Percentiles rank a stretch among this genome's conserved stretches.
These are phyloP conservation scores for Phytophthora fragariaefolia DNA, from an alignment of 352 stramenopile species.

Conservation along the genomic window DNA sequence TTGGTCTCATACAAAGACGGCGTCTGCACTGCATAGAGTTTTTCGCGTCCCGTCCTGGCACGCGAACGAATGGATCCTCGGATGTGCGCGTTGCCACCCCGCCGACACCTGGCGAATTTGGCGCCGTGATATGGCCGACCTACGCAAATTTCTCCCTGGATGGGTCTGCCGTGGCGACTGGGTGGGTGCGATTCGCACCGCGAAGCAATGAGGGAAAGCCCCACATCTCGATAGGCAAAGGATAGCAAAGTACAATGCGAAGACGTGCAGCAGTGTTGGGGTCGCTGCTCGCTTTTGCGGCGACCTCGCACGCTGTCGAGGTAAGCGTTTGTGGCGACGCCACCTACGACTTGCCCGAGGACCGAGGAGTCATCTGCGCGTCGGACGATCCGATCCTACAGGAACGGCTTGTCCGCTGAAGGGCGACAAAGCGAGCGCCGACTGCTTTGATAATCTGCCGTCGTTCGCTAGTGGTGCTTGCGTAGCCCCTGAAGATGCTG, in stretches of 20 bases:
- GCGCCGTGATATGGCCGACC: constrained; percentile 20
- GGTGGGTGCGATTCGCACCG: not conserved
- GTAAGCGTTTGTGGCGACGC: constrained; percentile 37
- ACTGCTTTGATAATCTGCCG: constrained; percentile 55
- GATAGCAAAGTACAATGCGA: constrained; percentile 19
- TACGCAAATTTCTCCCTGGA: constrained; percentile 33
- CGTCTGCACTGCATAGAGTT: constrained; percentile 21
- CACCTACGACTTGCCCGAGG: constrained; percentile 36
- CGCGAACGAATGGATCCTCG: constrained; percentile 16
- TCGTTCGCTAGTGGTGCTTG: constrained; percentile 44
- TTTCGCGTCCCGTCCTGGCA: constrained; percentile 17
- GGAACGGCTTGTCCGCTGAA: constrained; percentile 43
- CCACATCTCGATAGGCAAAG: constrained; percentile 27
- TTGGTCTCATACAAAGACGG: not conserved
- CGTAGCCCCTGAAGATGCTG: constrained; percentile 47
- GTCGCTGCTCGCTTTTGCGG: constrained; percentile 10
- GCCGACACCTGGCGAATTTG: constrained; percentile 21
- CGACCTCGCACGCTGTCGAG: constrained; percentile 16
- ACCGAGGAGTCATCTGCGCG: constrained; percentile 54
- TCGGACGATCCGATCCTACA: constrained; percentile 38
- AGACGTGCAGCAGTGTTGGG: constrained; percentile 6
- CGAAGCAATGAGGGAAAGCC: constrained; percentile 12
- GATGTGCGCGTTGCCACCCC: constrained; percentile 23
- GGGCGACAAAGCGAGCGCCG: constrained; percentile 43
- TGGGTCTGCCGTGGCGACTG: constrained; percentile 16